Evolutionary conservation across 2,329 filamentous ascomycete genomes (phyloP).

Genomic region (Diaporthe ampelina): DNA sequence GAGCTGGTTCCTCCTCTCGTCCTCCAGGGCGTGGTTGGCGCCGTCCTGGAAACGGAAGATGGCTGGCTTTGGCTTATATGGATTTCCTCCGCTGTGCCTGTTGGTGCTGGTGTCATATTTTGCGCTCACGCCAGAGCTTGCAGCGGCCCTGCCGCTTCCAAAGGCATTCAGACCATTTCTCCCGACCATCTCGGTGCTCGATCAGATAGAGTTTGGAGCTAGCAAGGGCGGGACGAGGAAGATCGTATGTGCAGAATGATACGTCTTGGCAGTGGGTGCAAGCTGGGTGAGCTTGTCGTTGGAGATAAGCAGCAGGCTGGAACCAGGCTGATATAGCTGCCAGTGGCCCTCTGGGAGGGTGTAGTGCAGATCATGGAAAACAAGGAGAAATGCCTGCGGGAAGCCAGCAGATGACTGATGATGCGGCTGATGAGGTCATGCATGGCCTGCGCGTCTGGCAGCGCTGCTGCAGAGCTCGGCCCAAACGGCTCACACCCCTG

Average conservation of each 20-base stretch:
- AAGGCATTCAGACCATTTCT: constrained; percentile 36
- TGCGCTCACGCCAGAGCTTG: not conserved
- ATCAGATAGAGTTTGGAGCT: not conserved
- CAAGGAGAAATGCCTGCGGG: not conserved
- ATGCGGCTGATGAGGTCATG: constrained; percentile 38
- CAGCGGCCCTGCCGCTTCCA: not conserved
- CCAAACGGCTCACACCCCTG: constrained; percentile 20
- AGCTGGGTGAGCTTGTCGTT: not conserved
- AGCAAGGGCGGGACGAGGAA: not conserved
- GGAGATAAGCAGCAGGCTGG: not conserved
- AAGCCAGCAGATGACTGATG: constrained; percentile 18
- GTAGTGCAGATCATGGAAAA: constrained; percentile 11
- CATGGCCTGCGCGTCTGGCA: constrained; percentile 50
- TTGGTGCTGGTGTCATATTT: not conserved
- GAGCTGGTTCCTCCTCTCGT: constrained; percentile 59
- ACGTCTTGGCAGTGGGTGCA: constrained; percentile 10
- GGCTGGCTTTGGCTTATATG: constrained; percentile 37
- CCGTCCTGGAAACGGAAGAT: constrained; percentile 60
- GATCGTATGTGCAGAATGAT: not conserved
- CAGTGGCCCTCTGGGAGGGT: not conserved
- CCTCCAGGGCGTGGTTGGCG: constrained; percentile 59
- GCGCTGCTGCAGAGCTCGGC: constrained; percentile 4
- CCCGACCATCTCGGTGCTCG: constrained; percentile 34
- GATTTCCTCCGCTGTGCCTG: constrained; percentile 10
- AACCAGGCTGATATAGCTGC: not conserved